Percentiles rank a stretch among this genome's conserved stretches.
Evolutionary conservation across 108 stramenopile genomes (phyloP).

Genomic region (Heterococcus sp.): DNA sequence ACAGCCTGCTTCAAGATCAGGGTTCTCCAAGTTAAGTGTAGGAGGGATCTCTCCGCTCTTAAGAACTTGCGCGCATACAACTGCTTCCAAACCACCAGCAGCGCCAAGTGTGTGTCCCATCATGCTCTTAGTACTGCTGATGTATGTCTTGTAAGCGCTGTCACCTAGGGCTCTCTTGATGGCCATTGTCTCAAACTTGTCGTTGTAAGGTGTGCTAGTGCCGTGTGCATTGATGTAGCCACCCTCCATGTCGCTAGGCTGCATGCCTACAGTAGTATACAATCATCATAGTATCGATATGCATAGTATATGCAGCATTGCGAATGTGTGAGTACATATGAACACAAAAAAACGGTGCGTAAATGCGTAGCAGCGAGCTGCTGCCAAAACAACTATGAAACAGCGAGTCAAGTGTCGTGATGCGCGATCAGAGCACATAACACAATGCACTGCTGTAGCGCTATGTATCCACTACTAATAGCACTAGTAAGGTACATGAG

Average conservation of each 20-base stretch:
- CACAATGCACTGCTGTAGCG: too few species aligned
- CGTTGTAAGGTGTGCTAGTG: constrained; percentile 92
- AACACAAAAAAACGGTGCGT: too few species aligned
- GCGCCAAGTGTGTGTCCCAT: constrained; percentile 95
- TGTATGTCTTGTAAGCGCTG: constrained; percentile 21
- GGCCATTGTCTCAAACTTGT: constrained; percentile 90
- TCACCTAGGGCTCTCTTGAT: constrained; percentile 54
- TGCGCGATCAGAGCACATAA: too few species aligned
- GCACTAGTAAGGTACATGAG: too few species aligned
- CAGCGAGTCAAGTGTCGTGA: too few species aligned
- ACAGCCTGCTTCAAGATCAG: constrained; percentile 78
- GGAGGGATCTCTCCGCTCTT: constrained; percentile 79
- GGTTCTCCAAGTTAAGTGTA: constrained; percentile 88
- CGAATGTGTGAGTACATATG: too few species aligned
- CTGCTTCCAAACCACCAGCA: constrained; percentile 91
- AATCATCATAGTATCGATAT: too few species aligned
- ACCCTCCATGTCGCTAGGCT: constrained; percentile 45
- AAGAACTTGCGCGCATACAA: constrained; percentile 77
- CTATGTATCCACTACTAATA: too few species aligned
- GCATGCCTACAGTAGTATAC: constrained; percentile 4
- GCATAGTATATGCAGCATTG: too few species aligned
- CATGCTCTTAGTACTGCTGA: constrained; percentile 79
- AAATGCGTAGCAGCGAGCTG: too few species aligned
- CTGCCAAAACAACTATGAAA: too few species aligned
- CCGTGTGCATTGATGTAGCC: constrained; percentile 63